Base-by-base conservation (phyloP, 768 basidiomycete genomes). In the Phylloporus rhodoxanthus region DNA sequence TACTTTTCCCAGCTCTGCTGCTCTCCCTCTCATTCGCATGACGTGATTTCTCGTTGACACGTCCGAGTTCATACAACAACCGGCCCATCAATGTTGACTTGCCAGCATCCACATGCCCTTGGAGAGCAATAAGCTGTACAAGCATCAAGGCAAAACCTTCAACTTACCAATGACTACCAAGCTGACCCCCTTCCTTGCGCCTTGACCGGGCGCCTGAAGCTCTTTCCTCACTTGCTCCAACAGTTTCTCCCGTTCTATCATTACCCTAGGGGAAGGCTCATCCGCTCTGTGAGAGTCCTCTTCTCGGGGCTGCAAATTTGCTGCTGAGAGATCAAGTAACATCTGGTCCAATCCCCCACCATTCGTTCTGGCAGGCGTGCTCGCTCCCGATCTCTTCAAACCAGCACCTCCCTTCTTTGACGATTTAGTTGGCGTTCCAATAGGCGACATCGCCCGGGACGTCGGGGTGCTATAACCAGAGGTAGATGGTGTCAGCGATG, bases 21-120 rank as follows among this genome's bases (percentile, higher is more conserved):
- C 91, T 94, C 30, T 87, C 93, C 53, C 92, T 75, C 67, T 97
- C 93, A 62, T 95, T 97, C 11, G 84, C 81, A 33, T 79, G 70
- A 47, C 84, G 80, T 14, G 83, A 84, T 69, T 90, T 92, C 60
- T 98, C 93, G 52, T 88, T 87, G 43, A 97, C 64, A 56, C 79
- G 76, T 13, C 96, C 96, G 2, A 95, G 76, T 55, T 98, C 96
- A 65, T 97, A 97, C 45, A 98, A 61, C 51, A 99, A 61, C 48
- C 95, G 76, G 2, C 96, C 96, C 91, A 98, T 97, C 23, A 99
- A 70, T 1, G 96, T 99, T 5, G 93, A 96, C 68, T 99, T 99
- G 21, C 96, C 96, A 15, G 96, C 96, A 70, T 99, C 96, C 53
- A 99, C 96, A 62, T 99, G 96, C 33, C 96, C 95, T 97, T 57